Evolutionary conservation across 2,329 filamentous ascomycete genomes (phyloP), one percentile per base, ranked within the genome.

Genomic region (Penicillium freii): DNA sequence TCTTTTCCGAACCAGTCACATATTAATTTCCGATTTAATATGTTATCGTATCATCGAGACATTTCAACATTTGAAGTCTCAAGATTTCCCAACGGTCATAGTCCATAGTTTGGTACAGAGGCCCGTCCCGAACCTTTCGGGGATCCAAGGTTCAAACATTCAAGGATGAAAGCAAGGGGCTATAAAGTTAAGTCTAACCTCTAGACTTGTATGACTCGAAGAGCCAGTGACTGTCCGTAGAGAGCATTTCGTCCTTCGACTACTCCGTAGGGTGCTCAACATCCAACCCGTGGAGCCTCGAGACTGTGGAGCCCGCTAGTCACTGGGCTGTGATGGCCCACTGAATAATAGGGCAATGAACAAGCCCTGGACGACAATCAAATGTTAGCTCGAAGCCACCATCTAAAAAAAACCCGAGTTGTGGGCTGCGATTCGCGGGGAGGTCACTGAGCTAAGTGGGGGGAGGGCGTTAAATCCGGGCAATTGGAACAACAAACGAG

Each of bases 81-180:
- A 33, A 39, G 19, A 51, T 36, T 44, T 46, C 19, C 17, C 46
- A 51, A 51, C 61, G 61, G 54, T 34, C 58, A 59, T 59, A 65
- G 64, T 64, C 59, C 62, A 58, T 56, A 56, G 66, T 67, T 61
- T 69, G 67, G 64, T 66, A 60, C 61, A 53, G 66, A 68, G 66
- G 69, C 64, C 68, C 66, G 68, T 62, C 63, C 67, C 67, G 68
- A 63, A 48, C 59, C 64, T 56, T 59, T 60, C 31, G 33, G 13
- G 7, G n/a, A 15, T 45, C 15, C 29, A 47, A 47, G 19, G 27
- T 46, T 34, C 23, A 15, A 33, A 15, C 31, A 33, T 33, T 13
- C 23, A 44, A n/a, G 25, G 19, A 29, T 33, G 31, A 34, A 34
- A 47, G 13, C 9, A 8, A 33, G 31, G 19, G 11, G 5, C 33